Percentiles rank a stretch among this genome's conserved stretches.
phyloP scores from a whole-genome alignment of 2,329 filamentous ascomycete species.

The Mollisiaceae sp. region DNA sequence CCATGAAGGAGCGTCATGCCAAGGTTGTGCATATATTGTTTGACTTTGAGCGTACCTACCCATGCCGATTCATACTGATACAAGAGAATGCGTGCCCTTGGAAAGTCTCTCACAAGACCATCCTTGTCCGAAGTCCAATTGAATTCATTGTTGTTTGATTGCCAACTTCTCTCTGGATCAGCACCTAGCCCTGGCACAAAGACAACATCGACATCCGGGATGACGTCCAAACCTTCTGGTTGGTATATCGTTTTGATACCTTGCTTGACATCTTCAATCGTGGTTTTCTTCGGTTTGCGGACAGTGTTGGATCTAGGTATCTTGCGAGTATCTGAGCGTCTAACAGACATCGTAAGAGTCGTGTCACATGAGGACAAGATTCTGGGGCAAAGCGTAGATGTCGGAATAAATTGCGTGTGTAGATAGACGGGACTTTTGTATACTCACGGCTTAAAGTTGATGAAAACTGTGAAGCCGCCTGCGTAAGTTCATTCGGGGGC shows the following conservation, averaged over 20 bases:
- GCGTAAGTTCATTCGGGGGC: too few relatives aligned
- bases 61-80: conserved; percentile 1
- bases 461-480: too few relatives aligned
- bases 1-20: background rate
- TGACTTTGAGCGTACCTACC: background rate
- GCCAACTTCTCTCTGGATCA: background rate
- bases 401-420: background rate
- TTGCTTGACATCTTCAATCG: background rate
- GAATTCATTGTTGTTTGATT: background rate
- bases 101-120: conserved; percentile 1
- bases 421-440: background rate
- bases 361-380: background rate
- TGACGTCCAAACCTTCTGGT: background rate
- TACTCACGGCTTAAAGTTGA: too few relatives aligned
- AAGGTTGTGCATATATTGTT: background rate
- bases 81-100: background rate
- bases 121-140: conserved; percentile 4
- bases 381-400: background rate
- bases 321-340: conserved; percentile 1
- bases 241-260: background rate
- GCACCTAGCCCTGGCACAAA: background rate
- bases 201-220: background rate
- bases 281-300: background rate
- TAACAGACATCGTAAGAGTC: background rate
- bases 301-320: background rate